Base-by-base conservation (phyloP, 805 yeast species). In the Naumovozyma castellii region DNA sequence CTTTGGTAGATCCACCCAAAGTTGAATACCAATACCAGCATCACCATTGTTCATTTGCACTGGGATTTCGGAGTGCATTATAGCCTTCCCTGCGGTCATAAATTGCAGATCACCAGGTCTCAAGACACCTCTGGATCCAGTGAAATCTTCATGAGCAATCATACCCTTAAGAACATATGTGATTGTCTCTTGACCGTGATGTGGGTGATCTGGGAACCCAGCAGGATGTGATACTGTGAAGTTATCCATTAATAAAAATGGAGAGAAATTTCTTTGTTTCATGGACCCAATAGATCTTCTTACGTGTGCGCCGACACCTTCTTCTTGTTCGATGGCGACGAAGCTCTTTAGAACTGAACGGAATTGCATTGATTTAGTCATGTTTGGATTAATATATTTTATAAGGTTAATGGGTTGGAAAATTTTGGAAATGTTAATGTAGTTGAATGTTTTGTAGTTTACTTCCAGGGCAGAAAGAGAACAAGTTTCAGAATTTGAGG, bases 21-120 rank as follows among this genome's bases (percentile, higher is more conserved):
- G 65, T 61, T 86, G 96, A 67, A 85, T 65, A 44, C 94, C 94
- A 40, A 67, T 69, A 16, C 72, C 62, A 1, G 79, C 75, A 32
- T 70, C 71, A 19, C 65, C 64, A 30, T 72, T 67, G 16, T 66
- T 67, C 44, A 65, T 62, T 30, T 69, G 66, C 28, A 78, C 78
- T 6, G 95, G 95, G 76, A 85, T 85, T 56, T 86, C 95, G 2
- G 86, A 73, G 59, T 85, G 95, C 40, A 83, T 83, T 29, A 85
- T 76, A 37, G 94, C 96, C 50, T 72, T 73, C 43, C 95, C 95
- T 4, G 95, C 95, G 19, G 95, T 86, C 95, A 86, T 86, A 60
- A 86, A 85, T 60, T 86, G 96, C 48, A 87, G 66, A 57, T 86
- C 96, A 42, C 95, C 95, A 5, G 85, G 76, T 45, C 73, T 69